Base-by-base conservation (phyloP, 202 grass and related monocot genomes). In the Schoenoplectus tabernaemontani region DNA sequence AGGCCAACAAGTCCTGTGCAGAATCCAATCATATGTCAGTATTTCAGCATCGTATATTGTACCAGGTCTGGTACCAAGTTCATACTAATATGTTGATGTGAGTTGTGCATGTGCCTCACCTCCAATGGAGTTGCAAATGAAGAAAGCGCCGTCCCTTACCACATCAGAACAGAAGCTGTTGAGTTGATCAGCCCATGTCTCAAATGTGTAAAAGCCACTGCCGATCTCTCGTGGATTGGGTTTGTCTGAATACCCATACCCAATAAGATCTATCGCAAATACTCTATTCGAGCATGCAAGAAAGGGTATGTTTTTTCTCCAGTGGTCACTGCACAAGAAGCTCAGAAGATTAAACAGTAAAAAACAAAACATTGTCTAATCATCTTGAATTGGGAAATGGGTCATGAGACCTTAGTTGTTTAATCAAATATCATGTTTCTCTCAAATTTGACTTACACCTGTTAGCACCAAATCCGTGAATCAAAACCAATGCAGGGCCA, bases 101-200 rank as follows among this genome's bases (percentile, higher is more conserved):
- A 33, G 9, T 41, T 24, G 3, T 62, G 42, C 34, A 86, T 26
- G 16, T 69, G 69, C 15, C 72, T 81, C 87, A 94, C 91, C 95
- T 90, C 95, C 95, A 72, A 98, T 98, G 42, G 95, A 98, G 84
- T 98, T 98, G 71, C 95, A 94, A 84, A 98, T 98, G 81, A 98
- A 94, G 89, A 98, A 98, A 61, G 91, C 91, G 57, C 84, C 70
- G 67, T 87, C 89, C 56, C 69, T 86, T 54, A 98, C 76, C 47
- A 98, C 87, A 59, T 98, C 91, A 47, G 75, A 53, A 73, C 95
- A 98, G 85, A 98, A 98, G 0, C 62, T 84, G 78, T 92, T 98
- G 22, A 98, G 81, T 54, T 98, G 91, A 65, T 94, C 89, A 71
- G 87, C 94, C 95, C 95, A 98, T 76, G 95, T 98, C 74, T 98